Evolutionary conservation across 208 protist species (phyloP).

Genomic region (Trypanosoma cruzi): DNA sequence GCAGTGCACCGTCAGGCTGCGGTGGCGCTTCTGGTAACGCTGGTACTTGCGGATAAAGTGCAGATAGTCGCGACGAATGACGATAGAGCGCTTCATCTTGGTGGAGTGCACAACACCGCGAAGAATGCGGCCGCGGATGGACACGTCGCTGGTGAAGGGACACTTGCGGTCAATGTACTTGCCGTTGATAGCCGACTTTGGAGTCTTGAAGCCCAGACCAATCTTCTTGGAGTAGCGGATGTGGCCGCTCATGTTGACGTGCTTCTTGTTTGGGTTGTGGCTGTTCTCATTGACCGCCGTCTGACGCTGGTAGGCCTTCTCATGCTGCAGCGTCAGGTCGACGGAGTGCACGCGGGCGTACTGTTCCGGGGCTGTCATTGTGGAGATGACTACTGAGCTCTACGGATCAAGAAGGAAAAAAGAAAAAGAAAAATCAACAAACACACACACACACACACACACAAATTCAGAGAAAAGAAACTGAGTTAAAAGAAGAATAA

Average conservation of each 20-base stretch:
- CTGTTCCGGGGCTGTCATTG: slow-evolving; percentile 34
- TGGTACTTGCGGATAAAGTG: slow-evolving; percentile 99
- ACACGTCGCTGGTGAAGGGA: slow-evolving; percentile 99
- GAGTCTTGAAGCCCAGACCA: slow-evolving; percentile 99
- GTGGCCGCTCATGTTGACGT: slow-evolving; percentile 75
- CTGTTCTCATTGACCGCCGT: slow-evolving; percentile 92
- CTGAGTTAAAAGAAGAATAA: too few relatives aligned
- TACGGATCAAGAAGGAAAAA: slow-evolving; percentile 25
- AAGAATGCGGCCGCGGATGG: slow-evolving; percentile 99
- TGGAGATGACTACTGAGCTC: slow-evolving; percentile 15
- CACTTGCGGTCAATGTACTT: slow-evolving; percentile 99
- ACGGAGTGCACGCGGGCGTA: slow-evolving; percentile 76
- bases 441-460: slow-evolving; percentile 20
- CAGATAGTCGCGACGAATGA: slow-evolving; percentile 99
- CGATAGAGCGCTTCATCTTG: slow-evolving; percentile 99
- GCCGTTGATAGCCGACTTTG: slow-evolving; percentile 97
- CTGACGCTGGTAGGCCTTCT: slow-evolving; percentile 94
- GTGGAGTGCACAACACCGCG: slow-evolving; percentile 97
- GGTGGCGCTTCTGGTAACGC: slow-evolving; percentile 99
- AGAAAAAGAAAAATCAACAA: slow-evolving; percentile 17
- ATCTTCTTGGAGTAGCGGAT: slow-evolving; percentile 97
- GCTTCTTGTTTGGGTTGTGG: slow-evolving; percentile 49
- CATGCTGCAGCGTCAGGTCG: slow-evolving; percentile 89
- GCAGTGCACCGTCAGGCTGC: slow-evolving; percentile 98
- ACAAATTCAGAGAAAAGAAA: background rate